Percentiles rank a stretch among this genome's conserved stretches.
Conservation (phyloP, 1,284 basidiomycete genomes). For the Amylostereum chailletii region DNA sequence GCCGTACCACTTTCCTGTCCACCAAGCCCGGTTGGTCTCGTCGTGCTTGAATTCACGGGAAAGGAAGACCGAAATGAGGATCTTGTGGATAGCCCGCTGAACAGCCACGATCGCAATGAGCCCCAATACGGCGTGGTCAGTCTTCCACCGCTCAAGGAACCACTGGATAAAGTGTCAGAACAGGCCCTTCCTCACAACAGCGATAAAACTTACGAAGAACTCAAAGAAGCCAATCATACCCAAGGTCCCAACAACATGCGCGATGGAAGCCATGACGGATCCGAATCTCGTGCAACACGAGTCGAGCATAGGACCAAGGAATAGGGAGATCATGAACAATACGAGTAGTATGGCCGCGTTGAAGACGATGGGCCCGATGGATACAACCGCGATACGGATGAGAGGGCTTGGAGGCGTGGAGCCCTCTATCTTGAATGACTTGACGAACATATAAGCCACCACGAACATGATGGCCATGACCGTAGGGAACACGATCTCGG, state of each 20-base stretch:
- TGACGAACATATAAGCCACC: constrained; percentile 87
- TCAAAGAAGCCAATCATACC: constrained; percentile 92
- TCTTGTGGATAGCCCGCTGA: constrained; percentile 87
- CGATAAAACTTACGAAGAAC: constrained; percentile 63
- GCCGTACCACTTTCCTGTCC: constrained; percentile 95
- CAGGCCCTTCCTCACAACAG: constrained; percentile 3
- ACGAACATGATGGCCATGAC: constrained; percentile 79
- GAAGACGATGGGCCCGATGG: constrained; percentile 92
- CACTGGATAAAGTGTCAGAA: constrained; percentile 42
- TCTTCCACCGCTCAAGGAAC: constrained; percentile 92
- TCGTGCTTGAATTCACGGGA: constrained; percentile 97
- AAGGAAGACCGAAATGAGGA: constrained; percentile 85
- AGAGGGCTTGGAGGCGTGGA: constrained; percentile 64
- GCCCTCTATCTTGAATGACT: constrained; percentile 75
- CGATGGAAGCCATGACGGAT: constrained; percentile 82
- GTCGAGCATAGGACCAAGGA: constrained; percentile 89
- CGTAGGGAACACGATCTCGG: constrained; percentile 82
- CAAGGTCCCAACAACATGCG: constrained; percentile 71
- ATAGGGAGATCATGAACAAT: constrained; percentile 85
- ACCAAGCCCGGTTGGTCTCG: constrained; percentile 95
- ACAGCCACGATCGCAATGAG: constrained; percentile 82
- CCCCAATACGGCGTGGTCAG: constrained; percentile 85
- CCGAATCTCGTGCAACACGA: constrained; percentile 81
- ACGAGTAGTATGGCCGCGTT: constrained; percentile 85
- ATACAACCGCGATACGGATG: constrained; percentile 88